A percentile compares a stretch with the other conserved stretches of the same genome.
Conservation (phyloP, 805 yeast species). For the Dipodascus albidus region DNA sequence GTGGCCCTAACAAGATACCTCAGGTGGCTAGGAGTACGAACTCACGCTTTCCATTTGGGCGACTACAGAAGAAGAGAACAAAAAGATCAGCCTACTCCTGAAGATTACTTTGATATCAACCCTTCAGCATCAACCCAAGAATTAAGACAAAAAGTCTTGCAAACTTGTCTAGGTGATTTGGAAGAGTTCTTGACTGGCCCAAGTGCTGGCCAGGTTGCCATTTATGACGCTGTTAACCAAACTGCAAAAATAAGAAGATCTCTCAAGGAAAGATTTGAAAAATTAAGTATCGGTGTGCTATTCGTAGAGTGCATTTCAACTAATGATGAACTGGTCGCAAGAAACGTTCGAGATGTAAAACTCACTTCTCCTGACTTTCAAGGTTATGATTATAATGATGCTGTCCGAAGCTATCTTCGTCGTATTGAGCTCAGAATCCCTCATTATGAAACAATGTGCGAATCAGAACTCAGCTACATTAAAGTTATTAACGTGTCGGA, state of each 20-base stretch:
- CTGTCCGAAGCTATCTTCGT: slow-evolving; percentile 64
- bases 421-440: slow-evolving; percentile 60
- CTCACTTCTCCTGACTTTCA: slow-evolving; percentile 73
- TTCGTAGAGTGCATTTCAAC: slow-evolving; percentile 85
- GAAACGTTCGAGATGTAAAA: slow-evolving; percentile 76
- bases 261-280: slow-evolving; percentile 42
- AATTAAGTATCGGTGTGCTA: slow-evolving; percentile 57
- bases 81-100: slow-evolving; percentile 41
- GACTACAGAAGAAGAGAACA: slow-evolving; percentile 57
- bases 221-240: slow-evolving; percentile 92
- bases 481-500: slow-evolving; percentile 89
- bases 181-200: slow-evolving; percentile 56
- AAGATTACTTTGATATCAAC: slow-evolving; percentile 56
- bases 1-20: slow-evolving; percentile 85
- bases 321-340: slow-evolving; percentile 51
- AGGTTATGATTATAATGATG: slow-evolving; percentile 63
- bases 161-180: slow-evolving; percentile 60
- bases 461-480: slow-evolving; percentile 54
- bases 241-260: slow-evolving; percentile 52
- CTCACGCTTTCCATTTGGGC: slow-evolving; percentile 85
- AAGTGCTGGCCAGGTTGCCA: slow-evolving; percentile 79
- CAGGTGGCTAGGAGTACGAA: slow-evolving; percentile 92
- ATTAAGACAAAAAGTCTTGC: slow-evolving; percentile 46
- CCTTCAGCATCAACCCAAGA: slow-evolving; percentile 34
- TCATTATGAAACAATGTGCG: slow-evolving; percentile 62